phyloP scores from a whole-genome alignment of 2,329 filamentous ascomycete species.

The Aspergillus glaucus region DNA sequence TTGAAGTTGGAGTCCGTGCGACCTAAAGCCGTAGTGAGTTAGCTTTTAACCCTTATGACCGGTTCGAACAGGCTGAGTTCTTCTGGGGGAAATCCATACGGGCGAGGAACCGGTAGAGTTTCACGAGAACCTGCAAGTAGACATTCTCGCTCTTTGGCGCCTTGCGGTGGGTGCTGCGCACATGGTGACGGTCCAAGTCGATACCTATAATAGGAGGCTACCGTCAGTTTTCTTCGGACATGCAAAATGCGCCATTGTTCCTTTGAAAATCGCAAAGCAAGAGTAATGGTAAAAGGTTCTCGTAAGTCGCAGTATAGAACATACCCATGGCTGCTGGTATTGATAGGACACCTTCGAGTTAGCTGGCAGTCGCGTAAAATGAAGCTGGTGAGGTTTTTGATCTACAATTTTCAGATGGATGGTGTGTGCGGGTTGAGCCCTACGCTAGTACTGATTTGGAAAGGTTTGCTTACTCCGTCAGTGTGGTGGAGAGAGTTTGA shows the following conservation, averaged over 20 bases:
- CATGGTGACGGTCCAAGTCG: slow-evolving; percentile 57
- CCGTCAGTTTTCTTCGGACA: not conserved
- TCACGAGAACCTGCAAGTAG: slow-evolving; percentile 94
- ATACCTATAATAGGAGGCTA: slow-evolving; percentile 38
- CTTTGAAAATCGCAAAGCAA: not conserved
- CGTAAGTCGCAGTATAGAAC: slow-evolving; percentile 10
- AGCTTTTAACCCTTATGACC: not conserved
- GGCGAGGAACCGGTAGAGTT: slow-evolving; percentile 95
- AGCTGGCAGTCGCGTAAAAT: slow-evolving; percentile 35
- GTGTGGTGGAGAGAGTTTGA: not conserved
- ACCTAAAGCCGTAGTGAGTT: slow-evolving; percentile 47
- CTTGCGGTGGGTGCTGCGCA: slow-evolving; percentile 71
- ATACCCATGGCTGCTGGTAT: slow-evolving; percentile 41
- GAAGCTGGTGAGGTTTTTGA: slow-evolving; percentile 31
- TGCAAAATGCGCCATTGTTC: not conserved
- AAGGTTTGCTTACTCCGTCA: slow-evolving; percentile 2
- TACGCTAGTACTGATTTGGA: slow-evolving; percentile 31
- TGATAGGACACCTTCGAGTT: slow-evolving; percentile 35
- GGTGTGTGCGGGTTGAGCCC: slow-evolving; percentile 41
- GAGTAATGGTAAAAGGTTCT: not conserved
- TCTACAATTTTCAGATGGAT: slow-evolving; percentile 35
- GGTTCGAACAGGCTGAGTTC: slow-evolving; percentile 13
- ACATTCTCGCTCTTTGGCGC: slow-evolving; percentile 98
- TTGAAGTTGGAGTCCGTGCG: slow-evolving; percentile 98
- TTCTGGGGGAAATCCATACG: slow-evolving; percentile 49